A percentile compares a stretch with the other conserved stretches of the same genome.
phyloP scores from a whole-genome alignment of 1,284 basidiomycete species.

The Apiotrichum gamsii region DNA sequence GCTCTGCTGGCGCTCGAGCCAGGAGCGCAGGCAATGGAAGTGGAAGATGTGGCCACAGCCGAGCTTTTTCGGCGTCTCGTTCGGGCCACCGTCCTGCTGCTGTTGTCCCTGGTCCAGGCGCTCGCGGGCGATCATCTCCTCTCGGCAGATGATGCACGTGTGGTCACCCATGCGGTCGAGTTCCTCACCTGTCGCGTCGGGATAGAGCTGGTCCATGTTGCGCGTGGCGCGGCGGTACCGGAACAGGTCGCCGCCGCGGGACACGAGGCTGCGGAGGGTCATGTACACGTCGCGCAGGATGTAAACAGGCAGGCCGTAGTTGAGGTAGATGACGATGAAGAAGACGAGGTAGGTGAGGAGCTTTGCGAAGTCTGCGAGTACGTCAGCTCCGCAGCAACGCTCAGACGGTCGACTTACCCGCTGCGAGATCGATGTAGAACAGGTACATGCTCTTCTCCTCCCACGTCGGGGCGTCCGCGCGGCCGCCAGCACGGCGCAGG shows the following conservation, averaged over 20 bases:
- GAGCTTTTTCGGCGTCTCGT: slow-evolving; percentile 92
- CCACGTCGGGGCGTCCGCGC: slow-evolving; percentile 86
- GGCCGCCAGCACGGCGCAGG: slow-evolving; percentile 69
- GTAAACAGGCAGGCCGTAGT: slow-evolving; percentile 94
- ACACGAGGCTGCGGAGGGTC: slow-evolving; percentile 83
- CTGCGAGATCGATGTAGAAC: slow-evolving; percentile 89
- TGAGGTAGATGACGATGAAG: slow-evolving; percentile 84
- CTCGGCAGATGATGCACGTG: slow-evolving; percentile 98
- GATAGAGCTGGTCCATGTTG: slow-evolving; percentile 96
- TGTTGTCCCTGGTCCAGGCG: not conserved
- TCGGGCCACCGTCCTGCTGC: slow-evolving; percentile 59
- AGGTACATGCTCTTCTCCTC: slow-evolving; percentile 96
- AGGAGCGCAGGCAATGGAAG: slow-evolving; percentile 91
- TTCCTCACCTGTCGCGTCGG: slow-evolving; percentile 84
- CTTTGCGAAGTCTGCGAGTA: slow-evolving; percentile 82
- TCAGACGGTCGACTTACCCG: slow-evolving; percentile 57
- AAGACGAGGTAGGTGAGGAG: slow-evolving; percentile 86
- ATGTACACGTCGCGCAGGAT: slow-evolving; percentile 95
- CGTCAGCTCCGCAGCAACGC: slow-evolving; percentile 1
- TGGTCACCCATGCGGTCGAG: slow-evolving; percentile 71
- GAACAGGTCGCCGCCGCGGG: slow-evolving; percentile 75
- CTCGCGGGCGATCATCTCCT: slow-evolving; percentile 70
- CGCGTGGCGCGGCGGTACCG: slow-evolving; percentile 89
- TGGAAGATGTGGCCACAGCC: slow-evolving; percentile 97
- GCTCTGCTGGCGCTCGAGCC: slow-evolving; percentile 87